Percentiles rank a stretch among this genome's conserved stretches.
Conservation (phyloP, 2,329 filamentous ascomycete species). For the Hypoxylon sp. region DNA sequence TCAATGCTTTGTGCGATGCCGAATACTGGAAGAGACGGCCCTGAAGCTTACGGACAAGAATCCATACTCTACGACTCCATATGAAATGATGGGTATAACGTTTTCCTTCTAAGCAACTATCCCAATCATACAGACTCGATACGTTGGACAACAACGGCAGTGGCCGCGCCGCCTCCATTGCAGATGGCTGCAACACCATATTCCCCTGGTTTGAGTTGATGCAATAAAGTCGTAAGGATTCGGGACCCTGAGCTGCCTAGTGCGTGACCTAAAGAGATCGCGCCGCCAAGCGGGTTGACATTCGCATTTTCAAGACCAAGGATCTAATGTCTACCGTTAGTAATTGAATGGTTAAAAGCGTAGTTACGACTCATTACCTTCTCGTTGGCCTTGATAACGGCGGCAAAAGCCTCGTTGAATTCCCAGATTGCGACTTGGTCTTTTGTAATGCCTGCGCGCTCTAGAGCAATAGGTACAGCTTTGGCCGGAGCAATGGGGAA, state of each 20-base stretch:
- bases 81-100: conserved; percentile 25
- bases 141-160: conserved; percentile 90
- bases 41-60: not conserved
- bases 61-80: not conserved
- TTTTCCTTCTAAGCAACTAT: conserved; percentile 17
- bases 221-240: conserved; percentile 89
- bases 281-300: conserved; percentile 90
- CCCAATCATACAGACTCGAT: conserved; percentile 70
- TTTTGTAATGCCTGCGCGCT: conserved; percentile 90
- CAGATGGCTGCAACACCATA: conserved; percentile 97
- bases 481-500: conserved; percentile 95
- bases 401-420: conserved; percentile 98
- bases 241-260: conserved; percentile 93
- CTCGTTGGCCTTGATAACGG: conserved; percentile 93
- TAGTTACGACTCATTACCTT: conserved; percentile 68
- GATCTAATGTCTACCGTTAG: conserved; percentile 66
- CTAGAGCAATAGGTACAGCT: conserved; percentile 89
- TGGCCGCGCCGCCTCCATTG: conserved; percentile 94
- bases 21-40: not conserved
- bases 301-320: conserved; percentile 83
- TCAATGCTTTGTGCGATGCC: not conserved
- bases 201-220: conserved; percentile 91
- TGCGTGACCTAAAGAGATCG: conserved; percentile 92
- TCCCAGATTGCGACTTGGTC: conserved; percentile 96
- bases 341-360: conserved; percentile 30